Conservation (phyloP, 2,329 filamentous ascomycete genomes). For the Nigrograna mackinnonii region DNA sequence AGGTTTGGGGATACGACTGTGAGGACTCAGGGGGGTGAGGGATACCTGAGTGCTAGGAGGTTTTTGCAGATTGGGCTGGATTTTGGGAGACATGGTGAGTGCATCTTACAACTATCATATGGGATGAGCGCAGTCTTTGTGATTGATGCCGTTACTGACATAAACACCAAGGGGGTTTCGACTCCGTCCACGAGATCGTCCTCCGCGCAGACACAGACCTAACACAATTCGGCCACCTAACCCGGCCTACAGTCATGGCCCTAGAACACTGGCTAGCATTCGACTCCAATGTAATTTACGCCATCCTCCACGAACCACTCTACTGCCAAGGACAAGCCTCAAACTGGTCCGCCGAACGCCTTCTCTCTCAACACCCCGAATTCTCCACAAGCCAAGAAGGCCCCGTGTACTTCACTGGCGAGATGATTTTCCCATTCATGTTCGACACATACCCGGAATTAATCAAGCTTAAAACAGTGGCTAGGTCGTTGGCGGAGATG, state of each 20-base stretch:
- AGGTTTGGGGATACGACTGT: slow-evolving; percentile 60
- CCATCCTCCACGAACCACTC: slow-evolving; percentile 82
- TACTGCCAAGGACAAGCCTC: slow-evolving; percentile 75
- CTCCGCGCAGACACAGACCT: slow-evolving; percentile 74
- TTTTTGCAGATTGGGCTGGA: slow-evolving; percentile 77
- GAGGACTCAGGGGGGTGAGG: slow-evolving; percentile 71
- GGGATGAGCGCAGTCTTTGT: not conserved
- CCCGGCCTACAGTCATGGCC: slow-evolving; percentile 67
- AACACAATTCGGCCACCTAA: slow-evolving; percentile 74
- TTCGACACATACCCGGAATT: slow-evolving; percentile 82
- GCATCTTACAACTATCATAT: not conserved
- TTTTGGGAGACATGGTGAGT: slow-evolving; percentile 73
- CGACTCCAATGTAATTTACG: slow-evolving; percentile 81
- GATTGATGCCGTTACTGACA: not conserved
- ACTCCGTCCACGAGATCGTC: slow-evolving; percentile 58
- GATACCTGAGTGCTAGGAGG: slow-evolving; percentile 67
- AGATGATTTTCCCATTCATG: slow-evolving; percentile 89
- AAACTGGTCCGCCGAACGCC: slow-evolving; percentile 74
- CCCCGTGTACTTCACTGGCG: slow-evolving; percentile 81
- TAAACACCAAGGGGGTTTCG: slow-evolving; percentile 25
- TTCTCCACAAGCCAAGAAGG: slow-evolving; percentile 50
- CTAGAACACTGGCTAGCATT: slow-evolving; percentile 71
- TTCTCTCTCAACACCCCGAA: slow-evolving; percentile 56
- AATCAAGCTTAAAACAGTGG: slow-evolving; percentile 66
- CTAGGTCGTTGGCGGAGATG: slow-evolving; percentile 69